A percentile compares a stretch with the other conserved stretches of the same genome.
phyloP scores from a whole-genome alignment of 1,284 basidiomycete species.

The Phellopilus nigrolimitatus region DNA sequence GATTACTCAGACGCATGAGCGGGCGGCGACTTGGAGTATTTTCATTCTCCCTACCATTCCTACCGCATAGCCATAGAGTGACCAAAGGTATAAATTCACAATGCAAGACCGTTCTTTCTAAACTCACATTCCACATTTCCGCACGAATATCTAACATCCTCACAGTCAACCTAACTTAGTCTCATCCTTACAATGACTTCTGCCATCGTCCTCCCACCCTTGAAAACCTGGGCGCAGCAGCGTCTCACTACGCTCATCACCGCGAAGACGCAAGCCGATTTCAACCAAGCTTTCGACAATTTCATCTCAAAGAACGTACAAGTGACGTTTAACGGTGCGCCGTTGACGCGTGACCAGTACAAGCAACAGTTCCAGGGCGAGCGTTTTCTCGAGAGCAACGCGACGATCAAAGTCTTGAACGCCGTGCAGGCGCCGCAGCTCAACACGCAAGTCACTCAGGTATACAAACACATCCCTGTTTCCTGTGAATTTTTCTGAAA shows the following conservation, averaged over 20 bases:
- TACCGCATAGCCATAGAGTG: no score
- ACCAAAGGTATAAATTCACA: no score
- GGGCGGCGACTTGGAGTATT: no score
- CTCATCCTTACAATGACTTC: no score
- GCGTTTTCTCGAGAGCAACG: slow-evolving; percentile 28
- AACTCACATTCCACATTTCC: no score
- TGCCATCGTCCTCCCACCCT: neutral
- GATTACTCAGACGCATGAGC: no score
- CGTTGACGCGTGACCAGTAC: slow-evolving; percentile 29
- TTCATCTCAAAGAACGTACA: slow-evolving; percentile 27
- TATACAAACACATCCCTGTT: neutral
- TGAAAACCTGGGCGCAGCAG: slow-evolving; percentile 26
- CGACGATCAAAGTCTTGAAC: slow-evolving; percentile 25
- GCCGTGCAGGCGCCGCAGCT: slow-evolving; percentile 7
- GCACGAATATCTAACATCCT: no score
- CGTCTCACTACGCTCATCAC: slow-evolving; percentile 25
- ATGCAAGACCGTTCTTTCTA: no score
- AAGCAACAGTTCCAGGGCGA: slow-evolving; percentile 27
- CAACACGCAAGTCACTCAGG: slow-evolving; percentile 9
- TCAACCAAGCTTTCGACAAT: slow-evolving; percentile 26
- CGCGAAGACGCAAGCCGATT: slow-evolving; percentile 23
- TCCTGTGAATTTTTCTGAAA: neutral
- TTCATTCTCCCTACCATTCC: no score
- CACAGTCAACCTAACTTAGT: no score
- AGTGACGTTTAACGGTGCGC: slow-evolving; percentile 30